Percentiles rank a stretch among this genome's conserved stretches.
Evolutionary conservation across 2,329 filamentous ascomycete species (phyloP).

Genomic region (Nigrograna mackinnonii): DNA sequence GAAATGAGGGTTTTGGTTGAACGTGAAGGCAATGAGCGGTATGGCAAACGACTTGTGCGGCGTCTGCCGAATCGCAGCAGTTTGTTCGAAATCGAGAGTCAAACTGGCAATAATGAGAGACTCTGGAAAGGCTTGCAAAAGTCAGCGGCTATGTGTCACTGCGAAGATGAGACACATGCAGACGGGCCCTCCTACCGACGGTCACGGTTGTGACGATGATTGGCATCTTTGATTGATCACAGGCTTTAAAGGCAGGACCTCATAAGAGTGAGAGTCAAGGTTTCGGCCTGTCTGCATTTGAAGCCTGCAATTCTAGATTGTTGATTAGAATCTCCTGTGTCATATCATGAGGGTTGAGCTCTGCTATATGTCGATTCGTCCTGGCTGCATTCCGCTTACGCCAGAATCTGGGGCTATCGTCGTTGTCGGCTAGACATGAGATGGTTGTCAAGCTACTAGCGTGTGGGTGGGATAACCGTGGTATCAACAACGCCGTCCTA

Average conservation of each 20-base stretch:
- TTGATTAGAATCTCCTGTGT: slow-evolving; percentile 9
- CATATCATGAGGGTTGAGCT: too few species aligned
- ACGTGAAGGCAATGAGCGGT: slow-evolving; percentile 4
- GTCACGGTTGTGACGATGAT: slow-evolving; percentile 8
- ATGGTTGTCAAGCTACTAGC: too few species aligned
- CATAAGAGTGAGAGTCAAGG: slow-evolving; percentile 46
- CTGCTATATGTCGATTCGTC: too few species aligned
- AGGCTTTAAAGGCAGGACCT: slow-evolving; percentile 34
- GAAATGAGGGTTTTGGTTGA: slow-evolving; percentile 21
- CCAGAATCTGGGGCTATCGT: too few species aligned
- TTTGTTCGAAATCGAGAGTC: slow-evolving; percentile 2
- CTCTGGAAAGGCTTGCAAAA: slow-evolving; percentile 5
- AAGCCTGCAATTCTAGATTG: slow-evolving; percentile 15
- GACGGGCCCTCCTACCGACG: too few species aligned
- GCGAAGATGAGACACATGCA: slow-evolving; percentile 7
- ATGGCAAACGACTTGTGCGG: slow-evolving; percentile 9
- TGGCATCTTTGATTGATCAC: slow-evolving; percentile 11
- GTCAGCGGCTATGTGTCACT: slow-evolving; percentile 14
- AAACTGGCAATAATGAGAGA: background rate
- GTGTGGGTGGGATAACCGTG: too few species aligned
- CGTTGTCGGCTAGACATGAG: too few species aligned
- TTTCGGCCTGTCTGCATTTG: slow-evolving; percentile 42
- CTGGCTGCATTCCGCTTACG: too few species aligned
- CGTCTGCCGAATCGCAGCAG: slow-evolving; percentile 20
- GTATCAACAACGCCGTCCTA: slow-evolving; percentile 21